Conservation (phyloP, 352 stramenopile species). For the Phytophthora pisi region DNA sequence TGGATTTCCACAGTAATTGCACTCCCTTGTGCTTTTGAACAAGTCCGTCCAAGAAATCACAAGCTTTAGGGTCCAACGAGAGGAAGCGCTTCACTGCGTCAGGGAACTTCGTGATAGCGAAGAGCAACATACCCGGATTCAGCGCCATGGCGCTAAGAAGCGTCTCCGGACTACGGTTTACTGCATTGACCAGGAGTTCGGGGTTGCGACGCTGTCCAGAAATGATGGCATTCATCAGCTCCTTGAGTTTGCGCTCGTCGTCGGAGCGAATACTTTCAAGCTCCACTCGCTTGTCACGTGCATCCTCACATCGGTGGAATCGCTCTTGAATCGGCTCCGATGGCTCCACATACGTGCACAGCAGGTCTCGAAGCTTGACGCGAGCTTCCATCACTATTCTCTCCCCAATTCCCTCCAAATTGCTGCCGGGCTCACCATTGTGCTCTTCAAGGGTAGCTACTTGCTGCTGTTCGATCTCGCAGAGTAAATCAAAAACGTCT, state of each 20-base stretch:
- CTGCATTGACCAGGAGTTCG: constrained; percentile 56
- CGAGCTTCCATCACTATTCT: constrained; percentile 28
- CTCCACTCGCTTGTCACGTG: constrained; percentile 29
- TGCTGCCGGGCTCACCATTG: constrained; percentile 4
- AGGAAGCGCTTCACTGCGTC: constrained; percentile 72
- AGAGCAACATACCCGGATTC: constrained; percentile 75
- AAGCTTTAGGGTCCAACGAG: constrained; percentile 58
- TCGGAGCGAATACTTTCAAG: constrained; percentile 27
- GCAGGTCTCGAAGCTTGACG: constrained; percentile 40
- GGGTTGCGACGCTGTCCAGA: constrained; percentile 59
- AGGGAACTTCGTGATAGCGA: constrained; percentile 73
- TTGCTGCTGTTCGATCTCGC: constrained; percentile 42
- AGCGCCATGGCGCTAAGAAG: constrained; percentile 61
- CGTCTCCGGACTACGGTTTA: constrained; percentile 73
- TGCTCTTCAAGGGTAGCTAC: constrained; percentile 8
- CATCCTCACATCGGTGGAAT: constrained; percentile 47
- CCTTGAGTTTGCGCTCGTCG: constrained; percentile 29
- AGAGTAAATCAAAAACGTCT: constrained; percentile 67
- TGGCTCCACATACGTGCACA: constrained; percentile 50
- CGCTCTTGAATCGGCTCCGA: constrained; percentile 54
- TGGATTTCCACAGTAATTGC: constrained; percentile 63
- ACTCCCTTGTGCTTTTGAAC: constrained; percentile 58
- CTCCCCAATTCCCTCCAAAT: constrained; percentile 18
- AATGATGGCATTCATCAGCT: constrained; percentile 60
- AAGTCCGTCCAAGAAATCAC: constrained; percentile 59